Evolutionary conservation across 768 basidiomycete species (phyloP), one percentile per base, ranked within the genome.

Genomic region (Mycena epipterygia): DNA sequence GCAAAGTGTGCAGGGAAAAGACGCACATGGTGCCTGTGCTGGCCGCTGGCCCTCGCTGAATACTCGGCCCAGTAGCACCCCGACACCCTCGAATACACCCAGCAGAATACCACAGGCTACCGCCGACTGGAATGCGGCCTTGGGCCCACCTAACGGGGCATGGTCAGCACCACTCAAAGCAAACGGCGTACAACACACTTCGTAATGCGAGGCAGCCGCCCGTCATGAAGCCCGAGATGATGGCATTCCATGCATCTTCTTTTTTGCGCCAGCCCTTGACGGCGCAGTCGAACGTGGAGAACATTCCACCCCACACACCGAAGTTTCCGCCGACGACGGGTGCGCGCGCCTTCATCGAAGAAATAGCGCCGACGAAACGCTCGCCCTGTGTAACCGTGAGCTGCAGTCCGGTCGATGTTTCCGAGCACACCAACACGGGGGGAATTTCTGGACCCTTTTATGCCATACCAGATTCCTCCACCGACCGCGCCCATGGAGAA

Each of bases 211-310:
- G 83, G 80, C 95, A 97, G 64, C 98, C 98, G 82, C 98, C 98
- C 13, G 98, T 99, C 91, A 98, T 89, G 84, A 99, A 99, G 51
- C 98, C 98, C 29, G 96, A 96, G 59, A 98, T 93, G 76, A 99
- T 99, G 46, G 96, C 96, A 79, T 99, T 99, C 96, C 96, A 99
- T 59, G 97, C 94, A 81, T 98, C 97, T 82, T 98, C 96, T 80
- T 98, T 98, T 85, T 98, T 96, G 80, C 96, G 88, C 86, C 90
- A 95, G 17, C 96, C 95, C 83, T 99, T 99, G 75, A 99, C 93
- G 0, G 96, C 96, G 81, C 98, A 99, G 81, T 99, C 98, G 75
- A 98, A 99, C 37, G 95, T 94, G 51, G 96, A 98, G 81, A 99
- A 99, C 91, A 99, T 93, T 74, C 97, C 98, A 79, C 97, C 95